Evolutionary conservation across 306 rosid genomes (phyloP), one percentile per base, ranked within the genome.

Genomic region (Acacia confusa): DNA sequence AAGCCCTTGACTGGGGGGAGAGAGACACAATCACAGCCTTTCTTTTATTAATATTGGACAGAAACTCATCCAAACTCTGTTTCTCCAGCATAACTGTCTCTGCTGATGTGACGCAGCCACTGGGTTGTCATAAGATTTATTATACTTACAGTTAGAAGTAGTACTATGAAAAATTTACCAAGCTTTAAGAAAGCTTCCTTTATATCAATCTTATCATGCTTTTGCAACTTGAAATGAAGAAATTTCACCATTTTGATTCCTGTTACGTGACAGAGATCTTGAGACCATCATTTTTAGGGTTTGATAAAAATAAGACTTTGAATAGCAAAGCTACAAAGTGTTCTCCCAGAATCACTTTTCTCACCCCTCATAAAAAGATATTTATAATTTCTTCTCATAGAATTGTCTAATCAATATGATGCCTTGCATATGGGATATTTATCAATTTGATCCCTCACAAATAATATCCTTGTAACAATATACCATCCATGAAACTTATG

Each of bases 61-160:
- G 86, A 84, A 95, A 93, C 86, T 95, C 98, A 52, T 95, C 98
- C 92, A 89, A 86, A 86, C 99, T 94, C 91, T 95, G 99, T 77
- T 95, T 95, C 90, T 95, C 98, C 76, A 95, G 83, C 99, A 95
- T 90, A 85, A 95, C 89, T 12, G 98, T 93, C 89, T 95, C 98
- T 0, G 99, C 97, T 20, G 99, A 91, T 52, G 99, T 95, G 80
- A 93, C 95, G 10, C 98, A 95, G 55, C 99, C 98, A 90, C 99
- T 93, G 88, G 85, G 89, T 77, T 53, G 75, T 72, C 50, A 83
- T 41, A 83, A 65, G 84, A 85, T 67, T 74, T 73, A 79, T 68
- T 38, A 75, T 25, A 9, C 22, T 81, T 36, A 71, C 60, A 24
- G 40, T 58, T 58, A 36, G 55, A 74, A 75, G 30, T 20, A 58